These are phyloP conservation scores for Exutisphaerella laricina DNA, from an alignment of 2,329 filamentous ascomycete genomes.

Conservation along the genomic window DNA sequence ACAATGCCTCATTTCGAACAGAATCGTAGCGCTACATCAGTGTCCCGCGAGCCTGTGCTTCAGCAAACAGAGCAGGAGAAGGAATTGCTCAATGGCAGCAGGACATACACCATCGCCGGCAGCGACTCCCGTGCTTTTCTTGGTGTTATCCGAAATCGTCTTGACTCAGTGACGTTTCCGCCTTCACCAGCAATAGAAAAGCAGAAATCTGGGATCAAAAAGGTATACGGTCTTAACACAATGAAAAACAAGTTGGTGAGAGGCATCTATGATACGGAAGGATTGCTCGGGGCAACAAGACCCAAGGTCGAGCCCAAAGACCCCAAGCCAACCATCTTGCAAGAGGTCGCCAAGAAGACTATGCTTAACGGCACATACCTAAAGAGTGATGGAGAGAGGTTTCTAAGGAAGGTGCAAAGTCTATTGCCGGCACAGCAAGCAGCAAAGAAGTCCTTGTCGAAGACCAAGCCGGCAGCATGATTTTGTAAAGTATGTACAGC, in stretches of 20 bases:
- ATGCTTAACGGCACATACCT: conserved; percentile 26
- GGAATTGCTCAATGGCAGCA: conserved; percentile 1
- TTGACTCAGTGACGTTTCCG: conserved; percentile 18
- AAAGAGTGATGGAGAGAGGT: conserved; percentile 26
- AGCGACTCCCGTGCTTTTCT: conserved; percentile 16
- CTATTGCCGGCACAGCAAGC: conserved; percentile 12
- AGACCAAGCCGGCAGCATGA: conserved; percentile 3
- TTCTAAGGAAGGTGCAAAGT: conserved; percentile 30
- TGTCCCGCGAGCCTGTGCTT: not conserved
- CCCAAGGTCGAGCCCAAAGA: conserved; percentile 6
- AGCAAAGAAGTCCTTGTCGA: not conserved
- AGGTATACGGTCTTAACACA: not conserved
- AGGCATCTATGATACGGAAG: conserved; percentile 14
- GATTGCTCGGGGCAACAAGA: not conserved
- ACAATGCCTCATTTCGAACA: not conserved
- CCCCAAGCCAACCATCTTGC: conserved; percentile 17
- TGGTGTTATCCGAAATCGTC: conserved; percentile 24
- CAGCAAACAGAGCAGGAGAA: not conserved
- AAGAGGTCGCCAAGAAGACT: conserved; percentile 20
- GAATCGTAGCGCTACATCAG: not conserved
- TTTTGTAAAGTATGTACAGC: not conserved
- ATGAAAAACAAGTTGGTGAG: conserved; percentile 20
- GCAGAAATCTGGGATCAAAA: not conserved
- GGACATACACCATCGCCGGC: conserved; percentile 20
- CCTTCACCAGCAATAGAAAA: conserved; percentile 7